Evolutionary conservation across 495 filamentous ascomycete species (phyloP).

Genomic region (Podospora anserina): DNA sequence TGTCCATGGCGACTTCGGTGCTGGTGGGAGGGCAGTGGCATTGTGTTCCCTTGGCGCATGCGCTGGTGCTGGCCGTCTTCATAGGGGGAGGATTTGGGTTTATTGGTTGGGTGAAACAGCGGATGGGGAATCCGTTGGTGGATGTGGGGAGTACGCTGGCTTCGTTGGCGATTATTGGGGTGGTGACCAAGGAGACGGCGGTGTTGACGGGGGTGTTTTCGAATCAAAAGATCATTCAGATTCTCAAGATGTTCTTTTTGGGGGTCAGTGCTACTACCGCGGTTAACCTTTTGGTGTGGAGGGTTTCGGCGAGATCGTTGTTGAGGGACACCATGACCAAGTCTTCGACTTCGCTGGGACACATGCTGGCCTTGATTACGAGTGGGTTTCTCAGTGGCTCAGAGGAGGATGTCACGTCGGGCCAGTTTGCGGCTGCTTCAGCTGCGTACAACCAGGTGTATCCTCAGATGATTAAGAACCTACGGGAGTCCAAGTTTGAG

Average conservation of each 20-base stretch:
- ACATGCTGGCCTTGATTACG: conserved; percentile 80
- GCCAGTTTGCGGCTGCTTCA: conserved; percentile 63
- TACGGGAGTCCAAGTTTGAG: conserved; percentile 86
- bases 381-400: conserved; percentile 80
- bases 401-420: conserved; percentile 67
- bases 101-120: conserved; percentile 91
- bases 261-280: conserved; percentile 70
- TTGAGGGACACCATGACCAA: conserved; percentile 73
- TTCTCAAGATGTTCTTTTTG: conserved; percentile 88
- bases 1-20: conserved; percentile 82
- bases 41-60: conserved; percentile 69
- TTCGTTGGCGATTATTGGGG: conserved; percentile 85
- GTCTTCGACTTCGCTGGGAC: conserved; percentile 71
- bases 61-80: conserved; percentile 78
- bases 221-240: conserved; percentile 77
- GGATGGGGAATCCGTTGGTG: conserved; percentile 77
- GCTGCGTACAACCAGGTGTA: conserved; percentile 67
- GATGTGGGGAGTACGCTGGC: conserved; percentile 88
- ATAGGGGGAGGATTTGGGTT: conserved; percentile 86
- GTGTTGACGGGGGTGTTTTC: conserved; percentile 78
- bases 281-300: conserved; percentile 77
- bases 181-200: conserved; percentile 88
- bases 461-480: conserved; percentile 68
- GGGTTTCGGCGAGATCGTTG: conserved; percentile 72
- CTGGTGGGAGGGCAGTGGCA: conserved; percentile 65